A percentile compares a stretch with the other conserved stretches of the same genome.
Evolutionary conservation across 148 eudicot genomes (phyloP).

Genomic region (Rhododendron ferrugineum): DNA sequence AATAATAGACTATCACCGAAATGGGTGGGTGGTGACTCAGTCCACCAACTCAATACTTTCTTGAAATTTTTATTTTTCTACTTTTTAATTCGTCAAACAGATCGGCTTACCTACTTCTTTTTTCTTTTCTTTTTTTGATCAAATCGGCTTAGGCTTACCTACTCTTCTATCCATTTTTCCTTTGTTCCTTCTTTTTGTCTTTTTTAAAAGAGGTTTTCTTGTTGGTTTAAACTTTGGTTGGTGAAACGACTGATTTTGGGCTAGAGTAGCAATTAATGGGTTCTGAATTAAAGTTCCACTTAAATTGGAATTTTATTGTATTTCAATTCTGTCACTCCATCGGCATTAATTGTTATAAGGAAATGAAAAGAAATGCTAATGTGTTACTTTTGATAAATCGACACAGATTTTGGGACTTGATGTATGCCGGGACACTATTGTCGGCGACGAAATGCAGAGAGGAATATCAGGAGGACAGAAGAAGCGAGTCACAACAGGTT

Average conservation of each 20-base stretch:
- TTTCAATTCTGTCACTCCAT: neutral
- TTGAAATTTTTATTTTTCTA: neutral
- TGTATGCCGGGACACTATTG: slow-evolving; percentile 88
- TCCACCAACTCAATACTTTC: neutral
- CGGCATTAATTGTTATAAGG: neutral
- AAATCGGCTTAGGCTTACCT: neutral
- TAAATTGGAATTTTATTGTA: neutral
- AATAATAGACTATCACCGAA: neutral
- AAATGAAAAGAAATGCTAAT: neutral
- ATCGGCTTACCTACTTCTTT: neutral
- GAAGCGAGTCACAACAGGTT: slow-evolving; percentile 95
- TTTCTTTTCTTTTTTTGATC: no score
- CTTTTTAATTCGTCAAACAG: neutral
- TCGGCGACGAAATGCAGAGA: slow-evolving; percentile 86
- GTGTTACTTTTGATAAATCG: neutral
- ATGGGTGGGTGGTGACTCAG: neutral
- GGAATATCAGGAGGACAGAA: slow-evolving; percentile 97
- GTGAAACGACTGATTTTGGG: neutral
- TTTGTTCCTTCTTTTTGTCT: neutral
- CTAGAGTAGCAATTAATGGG: neutral
- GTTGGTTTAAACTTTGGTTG: neutral
- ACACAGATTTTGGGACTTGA: slow-evolving; percentile 85
- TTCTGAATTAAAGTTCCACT: neutral
- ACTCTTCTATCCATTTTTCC: neutral
- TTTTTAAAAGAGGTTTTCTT: neutral